These are phyloP conservation scores for Claviceps humidiphila DNA, from an alignment of 2,329 filamentous ascomycete species.

Conservation along the genomic window DNA sequence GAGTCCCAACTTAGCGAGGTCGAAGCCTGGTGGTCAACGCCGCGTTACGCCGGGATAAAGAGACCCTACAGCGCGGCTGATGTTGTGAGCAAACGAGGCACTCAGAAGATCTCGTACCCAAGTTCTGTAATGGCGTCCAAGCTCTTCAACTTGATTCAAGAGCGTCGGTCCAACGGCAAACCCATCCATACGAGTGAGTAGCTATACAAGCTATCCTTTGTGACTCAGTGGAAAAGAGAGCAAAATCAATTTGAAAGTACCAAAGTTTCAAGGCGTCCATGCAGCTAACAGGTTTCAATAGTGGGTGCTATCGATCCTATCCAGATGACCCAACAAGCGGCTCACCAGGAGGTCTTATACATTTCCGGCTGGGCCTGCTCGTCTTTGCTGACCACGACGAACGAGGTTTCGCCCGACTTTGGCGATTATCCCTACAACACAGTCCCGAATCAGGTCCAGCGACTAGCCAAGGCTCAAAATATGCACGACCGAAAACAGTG, in stretches of 20 bases:
- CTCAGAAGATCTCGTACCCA: constrained; percentile 74
- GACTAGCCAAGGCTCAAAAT: constrained; percentile 89
- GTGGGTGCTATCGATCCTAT: constrained; percentile 98
- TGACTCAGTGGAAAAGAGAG: neutral
- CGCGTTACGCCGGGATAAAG: constrained; percentile 79
- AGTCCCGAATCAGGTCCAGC: constrained; percentile 93
- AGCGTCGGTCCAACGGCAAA: constrained; percentile 63
- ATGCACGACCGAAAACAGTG: constrained; percentile 95
- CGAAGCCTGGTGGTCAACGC: constrained; percentile 78
- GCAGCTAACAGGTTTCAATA: constrained; percentile 19
- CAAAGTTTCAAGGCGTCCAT: too few relatives aligned
- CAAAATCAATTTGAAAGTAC: neutral
- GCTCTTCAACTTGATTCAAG: constrained; percentile 76
- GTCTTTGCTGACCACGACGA: constrained; percentile 79
- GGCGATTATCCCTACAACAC: constrained; percentile 99
- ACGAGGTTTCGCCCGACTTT: constrained; percentile 95
- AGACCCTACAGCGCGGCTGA: constrained; percentile 82
- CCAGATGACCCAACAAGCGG: constrained; percentile 97
- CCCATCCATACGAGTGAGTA: constrained; percentile 81
- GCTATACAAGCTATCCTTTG: neutral
- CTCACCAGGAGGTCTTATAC: constrained; percentile 91
- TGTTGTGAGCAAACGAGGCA: constrained; percentile 85
- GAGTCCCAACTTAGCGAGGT: constrained; percentile 75
- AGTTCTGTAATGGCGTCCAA: constrained; percentile 93
- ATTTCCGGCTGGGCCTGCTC: constrained; percentile 97